phyloP scores from a whole-genome alignment of 2,329 filamentous ascomycete genomes.

The Pseudogymnoascus verrucosus region DNA sequence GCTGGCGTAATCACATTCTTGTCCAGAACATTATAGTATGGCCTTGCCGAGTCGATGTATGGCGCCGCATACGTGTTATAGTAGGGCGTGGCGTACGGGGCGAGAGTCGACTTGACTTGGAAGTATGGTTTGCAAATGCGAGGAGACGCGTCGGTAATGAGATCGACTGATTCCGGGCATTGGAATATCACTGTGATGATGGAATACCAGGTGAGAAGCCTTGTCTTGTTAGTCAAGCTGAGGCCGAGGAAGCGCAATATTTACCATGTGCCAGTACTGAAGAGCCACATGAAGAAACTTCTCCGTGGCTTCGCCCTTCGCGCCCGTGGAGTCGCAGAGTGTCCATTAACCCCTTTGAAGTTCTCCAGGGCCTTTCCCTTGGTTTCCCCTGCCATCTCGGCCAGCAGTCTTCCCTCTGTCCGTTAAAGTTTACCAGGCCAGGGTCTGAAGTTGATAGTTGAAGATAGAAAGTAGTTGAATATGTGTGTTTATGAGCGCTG shows the following conservation, averaged over 20 bases:
- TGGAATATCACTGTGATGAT: slow-evolving; percentile 74
- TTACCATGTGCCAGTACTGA: slow-evolving; percentile 49
- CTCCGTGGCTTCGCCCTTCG: slow-evolving; percentile 18
- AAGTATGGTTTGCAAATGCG: slow-evolving; percentile 79
- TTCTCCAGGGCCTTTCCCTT: slow-evolving; percentile 31
- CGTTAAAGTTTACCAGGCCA: not conserved
- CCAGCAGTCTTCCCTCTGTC: not conserved
- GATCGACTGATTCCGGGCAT: slow-evolving; percentile 64
- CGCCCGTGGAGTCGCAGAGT: slow-evolving; percentile 28
- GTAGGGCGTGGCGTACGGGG: slow-evolving; percentile 75
- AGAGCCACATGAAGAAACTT: slow-evolving; percentile 25
- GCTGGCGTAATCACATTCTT: slow-evolving; percentile 62
- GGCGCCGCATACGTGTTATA: slow-evolving; percentile 78
- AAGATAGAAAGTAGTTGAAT: not conserved
- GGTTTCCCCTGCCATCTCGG: slow-evolving; percentile 30
- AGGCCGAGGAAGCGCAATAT: slow-evolving; percentile 13
- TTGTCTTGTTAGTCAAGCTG: slow-evolving; percentile 29
- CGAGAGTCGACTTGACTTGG: slow-evolving; percentile 51
- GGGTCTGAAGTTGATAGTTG: not conserved
- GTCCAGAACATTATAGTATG: slow-evolving; percentile 61
- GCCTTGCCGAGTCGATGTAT: slow-evolving; percentile 67
- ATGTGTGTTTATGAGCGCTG: slow-evolving; percentile 2
- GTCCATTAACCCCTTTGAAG: slow-evolving; percentile 31
- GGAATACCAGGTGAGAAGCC: slow-evolving; percentile 77
- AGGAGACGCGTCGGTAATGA: slow-evolving; percentile 62